A percentile compares a stretch with the other conserved stretches of the same genome.
These are phyloP conservation scores for Suillus brevipes DNA, from an alignment of 768 basidiomycete species.

Conservation along the genomic window DNA sequence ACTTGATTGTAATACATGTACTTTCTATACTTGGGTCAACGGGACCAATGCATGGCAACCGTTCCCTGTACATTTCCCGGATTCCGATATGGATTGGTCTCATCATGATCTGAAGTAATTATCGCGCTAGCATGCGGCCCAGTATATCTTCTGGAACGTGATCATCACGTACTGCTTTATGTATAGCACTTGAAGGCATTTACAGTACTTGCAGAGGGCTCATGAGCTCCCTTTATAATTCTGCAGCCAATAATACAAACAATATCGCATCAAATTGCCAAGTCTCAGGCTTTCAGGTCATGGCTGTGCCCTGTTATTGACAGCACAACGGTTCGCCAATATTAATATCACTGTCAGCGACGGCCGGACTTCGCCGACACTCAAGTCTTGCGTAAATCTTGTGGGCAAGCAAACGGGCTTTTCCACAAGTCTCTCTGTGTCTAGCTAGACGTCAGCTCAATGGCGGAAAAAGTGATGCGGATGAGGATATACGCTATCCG, in stretches of 20 bases:
- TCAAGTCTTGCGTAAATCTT: not conserved
- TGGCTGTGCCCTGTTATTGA: not conserved
- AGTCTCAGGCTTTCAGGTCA: not conserved
- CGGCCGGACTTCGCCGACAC: not conserved
- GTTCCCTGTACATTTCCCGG: constrained; percentile 1
- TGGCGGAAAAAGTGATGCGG: not conserved
- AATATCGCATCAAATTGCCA: not conserved
- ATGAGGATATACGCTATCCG: not conserved
- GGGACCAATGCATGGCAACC: constrained; percentile 3
- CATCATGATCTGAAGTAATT: not conserved
- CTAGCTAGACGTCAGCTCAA: not conserved
- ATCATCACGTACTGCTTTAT: not conserved
- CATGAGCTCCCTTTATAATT: not conserved
- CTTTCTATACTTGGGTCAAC: not conserved
- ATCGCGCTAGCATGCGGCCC: not conserved
- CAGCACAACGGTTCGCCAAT: not conserved
- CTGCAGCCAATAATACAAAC: not conserved
- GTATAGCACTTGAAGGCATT: not conserved
- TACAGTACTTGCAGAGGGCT: not conserved
- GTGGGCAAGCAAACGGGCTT: not conserved
- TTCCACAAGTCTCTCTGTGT: not conserved
- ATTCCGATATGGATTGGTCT: not conserved
- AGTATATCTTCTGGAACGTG: not conserved
- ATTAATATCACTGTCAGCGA: not conserved
- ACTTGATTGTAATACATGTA: not conserved